phyloP scores from a whole-genome alignment of 75 land plant genomes.

The Ceratopteris richardii region DNA sequence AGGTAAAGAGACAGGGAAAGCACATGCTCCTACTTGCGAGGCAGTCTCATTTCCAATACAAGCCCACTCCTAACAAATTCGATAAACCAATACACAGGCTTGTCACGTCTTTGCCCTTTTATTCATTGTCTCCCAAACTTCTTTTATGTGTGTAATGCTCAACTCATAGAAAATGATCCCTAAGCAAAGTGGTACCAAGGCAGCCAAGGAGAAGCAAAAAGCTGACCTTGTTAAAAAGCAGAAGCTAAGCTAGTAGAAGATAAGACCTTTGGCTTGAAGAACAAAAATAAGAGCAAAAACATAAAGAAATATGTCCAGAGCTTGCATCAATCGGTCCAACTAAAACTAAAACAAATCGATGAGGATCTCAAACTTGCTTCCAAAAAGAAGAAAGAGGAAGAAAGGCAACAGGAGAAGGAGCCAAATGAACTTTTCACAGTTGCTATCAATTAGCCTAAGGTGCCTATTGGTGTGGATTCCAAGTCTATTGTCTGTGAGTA shows the following conservation, averaged over 20 bases:
- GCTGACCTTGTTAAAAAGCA: slow-evolving; percentile 95
- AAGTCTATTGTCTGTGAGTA: slow-evolving; percentile 91
- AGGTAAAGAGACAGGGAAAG: too few species aligned
- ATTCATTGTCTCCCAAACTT: too few species aligned
- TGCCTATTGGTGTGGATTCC: slow-evolving; percentile 97
- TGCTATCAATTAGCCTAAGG: slow-evolving; percentile 96
- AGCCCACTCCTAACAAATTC: too few species aligned
- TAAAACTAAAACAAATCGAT: slow-evolving; percentile 49
- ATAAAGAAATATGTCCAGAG: slow-evolving; percentile 96
- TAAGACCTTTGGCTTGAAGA: slow-evolving; percentile 97
- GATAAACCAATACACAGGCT: too few species aligned
- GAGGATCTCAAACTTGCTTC: slow-evolving; percentile 53
- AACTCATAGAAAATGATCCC: too few species aligned
- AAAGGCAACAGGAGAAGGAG: slow-evolving; percentile 88
- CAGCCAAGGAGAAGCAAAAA: slow-evolving; percentile 49
- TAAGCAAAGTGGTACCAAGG: slow-evolving; percentile 29
- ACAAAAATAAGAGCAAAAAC: slow-evolving; percentile 97
- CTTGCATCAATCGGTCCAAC: slow-evolving; percentile 74
- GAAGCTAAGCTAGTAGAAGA: slow-evolving; percentile 96
- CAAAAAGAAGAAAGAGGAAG: slow-evolving; percentile 97
- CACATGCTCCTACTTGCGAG: too few species aligned
- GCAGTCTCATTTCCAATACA: too few species aligned
- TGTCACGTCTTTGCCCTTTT: too few species aligned
- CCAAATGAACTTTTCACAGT: slow-evolving; percentile 89
- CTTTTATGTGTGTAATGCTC: too few species aligned